phyloP scores from a whole-genome alignment of 495 filamentous ascomycete species.

The Choiromyces venosus region DNA sequence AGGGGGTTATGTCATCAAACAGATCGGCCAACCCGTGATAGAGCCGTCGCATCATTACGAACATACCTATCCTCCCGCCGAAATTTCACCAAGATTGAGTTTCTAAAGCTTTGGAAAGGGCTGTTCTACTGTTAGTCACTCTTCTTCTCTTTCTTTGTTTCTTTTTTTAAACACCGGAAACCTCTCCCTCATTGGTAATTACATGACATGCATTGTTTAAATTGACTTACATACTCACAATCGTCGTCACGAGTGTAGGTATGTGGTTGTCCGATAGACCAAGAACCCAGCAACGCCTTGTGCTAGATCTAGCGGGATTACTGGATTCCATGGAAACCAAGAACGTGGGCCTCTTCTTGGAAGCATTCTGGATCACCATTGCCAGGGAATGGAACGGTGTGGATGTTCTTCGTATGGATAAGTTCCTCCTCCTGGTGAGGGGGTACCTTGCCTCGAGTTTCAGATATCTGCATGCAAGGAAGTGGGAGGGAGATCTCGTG shows the following conservation, averaged over 20 bases:
- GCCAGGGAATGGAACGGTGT: slow-evolving; percentile 73
- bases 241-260: slow-evolving; percentile 43
- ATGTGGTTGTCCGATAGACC: slow-evolving; percentile 93
- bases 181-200: background rate
- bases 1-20: slow-evolving; percentile 4
- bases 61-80: slow-evolving; percentile 66
- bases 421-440: slow-evolving; percentile 81
- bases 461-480: slow-evolving; percentile 47
- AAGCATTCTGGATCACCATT: slow-evolving; percentile 88
- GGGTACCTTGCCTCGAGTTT: slow-evolving; percentile 67
- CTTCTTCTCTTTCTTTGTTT: background rate
- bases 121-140: slow-evolving; percentile 73
- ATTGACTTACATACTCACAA: slow-evolving; percentile 11
- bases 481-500: slow-evolving; percentile 43
- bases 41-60: slow-evolving; percentile 71
- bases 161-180: background rate
- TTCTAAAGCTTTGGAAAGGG: slow-evolving; percentile 92
- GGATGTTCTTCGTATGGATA: slow-evolving; percentile 83
- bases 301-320: slow-evolving; percentile 68
- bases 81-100: slow-evolving; percentile 64
- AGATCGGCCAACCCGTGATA: slow-evolving; percentile 79
- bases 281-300: slow-evolving; percentile 76
- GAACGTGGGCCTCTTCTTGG: slow-evolving; percentile 59
- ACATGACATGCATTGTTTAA: background rate
- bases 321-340: slow-evolving; percentile 58